phyloP scores from a whole-genome alignment of 805 yeast species.

The Myxozyma melibiosi region DNA sequence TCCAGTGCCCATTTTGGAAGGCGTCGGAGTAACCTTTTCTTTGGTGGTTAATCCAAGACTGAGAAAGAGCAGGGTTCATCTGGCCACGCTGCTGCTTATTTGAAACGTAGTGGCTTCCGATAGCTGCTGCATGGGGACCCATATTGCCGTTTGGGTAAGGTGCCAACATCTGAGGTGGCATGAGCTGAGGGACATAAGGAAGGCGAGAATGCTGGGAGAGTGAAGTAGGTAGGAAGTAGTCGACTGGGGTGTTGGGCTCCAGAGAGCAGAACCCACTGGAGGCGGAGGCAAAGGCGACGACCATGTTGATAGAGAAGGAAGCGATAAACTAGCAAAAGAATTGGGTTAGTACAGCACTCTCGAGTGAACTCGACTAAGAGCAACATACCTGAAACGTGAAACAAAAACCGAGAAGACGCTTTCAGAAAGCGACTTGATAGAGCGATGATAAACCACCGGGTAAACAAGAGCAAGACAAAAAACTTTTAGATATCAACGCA shows the following conservation, averaged over 20 bases:
- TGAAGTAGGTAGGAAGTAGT: slow-evolving; percentile 11
- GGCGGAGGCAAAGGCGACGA: slow-evolving; percentile 8
- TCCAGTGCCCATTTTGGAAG: background rate
- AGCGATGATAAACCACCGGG: too few species aligned
- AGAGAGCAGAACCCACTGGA: slow-evolving; percentile 10
- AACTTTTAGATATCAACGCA: too few species aligned
- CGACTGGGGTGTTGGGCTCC: slow-evolving; percentile 20
- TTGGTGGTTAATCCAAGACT: background rate
- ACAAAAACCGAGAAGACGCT: too few species aligned
- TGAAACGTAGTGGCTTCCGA: background rate
- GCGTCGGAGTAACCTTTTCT: slow-evolving; percentile 1
- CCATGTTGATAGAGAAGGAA: too few species aligned
- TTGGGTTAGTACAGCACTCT: too few species aligned
- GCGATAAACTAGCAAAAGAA: too few species aligned
- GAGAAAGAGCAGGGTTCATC: background rate
- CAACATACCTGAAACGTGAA: too few species aligned
- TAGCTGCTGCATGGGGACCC: background rate
- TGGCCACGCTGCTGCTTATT: slow-evolving; percentile 9
- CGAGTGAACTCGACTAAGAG: too few species aligned
- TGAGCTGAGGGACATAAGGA: slow-evolving; percentile 6
- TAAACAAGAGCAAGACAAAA: too few species aligned
- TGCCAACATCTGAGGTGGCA: background rate
- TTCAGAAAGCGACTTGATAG: too few species aligned
- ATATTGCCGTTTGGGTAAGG: background rate
- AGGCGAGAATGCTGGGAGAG: slow-evolving; percentile 4